phyloP scores from a whole-genome alignment of 768 basidiomycete species.

The Pisolithus marmoratus region DNA sequence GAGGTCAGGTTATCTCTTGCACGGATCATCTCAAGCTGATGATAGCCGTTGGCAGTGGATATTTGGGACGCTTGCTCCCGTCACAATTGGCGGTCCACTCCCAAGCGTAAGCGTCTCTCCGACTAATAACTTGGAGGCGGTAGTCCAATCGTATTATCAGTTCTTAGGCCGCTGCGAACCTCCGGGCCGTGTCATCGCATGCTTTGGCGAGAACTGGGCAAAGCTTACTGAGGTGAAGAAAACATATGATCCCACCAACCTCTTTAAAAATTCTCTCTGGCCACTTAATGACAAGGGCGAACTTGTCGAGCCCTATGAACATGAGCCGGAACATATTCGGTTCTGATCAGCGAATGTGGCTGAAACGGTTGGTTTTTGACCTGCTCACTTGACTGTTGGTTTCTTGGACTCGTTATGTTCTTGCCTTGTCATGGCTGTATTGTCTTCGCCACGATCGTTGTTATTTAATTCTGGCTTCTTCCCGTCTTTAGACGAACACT shows the following conservation, averaged over 20 bases:
- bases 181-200: slow-evolving; percentile 54
- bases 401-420: background rate
- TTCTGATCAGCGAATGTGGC: slow-evolving; percentile 9
- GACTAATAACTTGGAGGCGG: slow-evolving; percentile 10
- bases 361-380: background rate
- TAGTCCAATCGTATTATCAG: slow-evolving; percentile 33
- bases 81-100: slow-evolving; percentile 73
- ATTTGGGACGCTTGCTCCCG: slow-evolving; percentile 59
- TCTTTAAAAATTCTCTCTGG: slow-evolving; percentile 81
- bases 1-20: slow-evolving; percentile 41
- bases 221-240: slow-evolving; percentile 68
- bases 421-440: background rate
- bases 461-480: background rate
- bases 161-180: slow-evolving; percentile 72
- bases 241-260: slow-evolving; percentile 66
- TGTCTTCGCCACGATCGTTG: background rate
- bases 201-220: slow-evolving; percentile 71
- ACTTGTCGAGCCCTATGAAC: slow-evolving; percentile 47
- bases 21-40: slow-evolving; percentile 4
- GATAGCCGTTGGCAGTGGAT: slow-evolving; percentile 58
- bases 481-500: background rate
- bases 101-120: slow-evolving; percentile 62
- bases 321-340: slow-evolving; percentile 46
- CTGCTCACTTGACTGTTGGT: background rate
- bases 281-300: slow-evolving; percentile 58